A percentile compares a stretch with the other conserved stretches of the same genome.
phyloP scores from a whole-genome alignment of 106 monocot species.

The Acorus gramineus region DNA sequence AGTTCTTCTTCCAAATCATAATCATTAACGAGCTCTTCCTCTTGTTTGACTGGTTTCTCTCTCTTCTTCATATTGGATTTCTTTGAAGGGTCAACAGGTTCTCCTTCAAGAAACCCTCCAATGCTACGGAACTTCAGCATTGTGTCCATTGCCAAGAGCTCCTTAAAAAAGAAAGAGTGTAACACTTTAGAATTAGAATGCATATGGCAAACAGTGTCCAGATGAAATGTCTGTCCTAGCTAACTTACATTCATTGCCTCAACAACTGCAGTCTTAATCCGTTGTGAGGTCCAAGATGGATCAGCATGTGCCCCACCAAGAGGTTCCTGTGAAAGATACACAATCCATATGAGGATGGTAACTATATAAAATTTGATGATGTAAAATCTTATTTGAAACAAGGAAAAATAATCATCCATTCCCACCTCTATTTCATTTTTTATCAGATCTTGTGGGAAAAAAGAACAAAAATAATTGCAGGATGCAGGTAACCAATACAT shows the following conservation, averaged over 20 bases:
- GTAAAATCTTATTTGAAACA: not conserved
- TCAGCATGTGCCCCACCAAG: slow-evolving; percentile 5
- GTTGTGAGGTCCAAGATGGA: slow-evolving; percentile 5
- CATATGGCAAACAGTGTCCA: not conserved
- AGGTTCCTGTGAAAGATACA: not conserved
- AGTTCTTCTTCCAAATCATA: slow-evolving; percentile 17
- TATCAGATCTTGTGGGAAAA: not conserved
- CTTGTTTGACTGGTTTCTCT: slow-evolving; percentile 14
- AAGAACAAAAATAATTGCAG: not conserved
- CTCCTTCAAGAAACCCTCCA: slow-evolving; percentile 29
- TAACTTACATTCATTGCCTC: not conserved
- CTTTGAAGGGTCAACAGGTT: slow-evolving; percentile 23
- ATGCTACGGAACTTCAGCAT: slow-evolving; percentile 25
- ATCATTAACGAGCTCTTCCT: slow-evolving; percentile 1
- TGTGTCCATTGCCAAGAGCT: slow-evolving; percentile 24
- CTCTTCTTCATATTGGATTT: slow-evolving; percentile 34
- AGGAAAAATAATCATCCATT: not conserved
- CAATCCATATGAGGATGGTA: not conserved
- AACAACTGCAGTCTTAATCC: slow-evolving; percentile 1
- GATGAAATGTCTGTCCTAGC: too few relatives aligned
- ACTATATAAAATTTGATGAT: not conserved
- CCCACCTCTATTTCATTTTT: too few relatives aligned
- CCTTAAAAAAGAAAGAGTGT: slow-evolving; percentile 6
- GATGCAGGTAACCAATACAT: not conserved
- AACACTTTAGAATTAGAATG: not conserved